phyloP scores from a whole-genome alignment of 2,329 filamentous ascomycete species.

The Venturia effusa region DNA sequence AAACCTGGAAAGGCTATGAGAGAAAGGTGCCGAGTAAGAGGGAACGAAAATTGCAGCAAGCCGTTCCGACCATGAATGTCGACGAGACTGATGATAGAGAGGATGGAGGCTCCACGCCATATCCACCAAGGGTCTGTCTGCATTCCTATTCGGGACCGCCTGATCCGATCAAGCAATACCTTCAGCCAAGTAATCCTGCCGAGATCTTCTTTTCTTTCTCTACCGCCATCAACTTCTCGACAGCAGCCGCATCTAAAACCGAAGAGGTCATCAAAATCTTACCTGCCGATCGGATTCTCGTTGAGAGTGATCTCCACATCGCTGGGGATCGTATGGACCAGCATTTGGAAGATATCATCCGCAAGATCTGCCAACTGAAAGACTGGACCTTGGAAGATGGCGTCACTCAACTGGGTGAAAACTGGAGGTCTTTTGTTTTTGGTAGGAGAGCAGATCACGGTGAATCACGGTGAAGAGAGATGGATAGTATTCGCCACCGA shows the following conservation, averaged over 20 bases:
- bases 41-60: slow-evolving; percentile 32
- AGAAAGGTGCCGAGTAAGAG: slow-evolving; percentile 48
- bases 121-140: slow-evolving; percentile 79
- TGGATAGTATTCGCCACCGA: not conserved
- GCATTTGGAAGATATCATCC: slow-evolving; percentile 61
- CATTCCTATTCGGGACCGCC: slow-evolving; percentile 82
- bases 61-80: not conserved
- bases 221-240: slow-evolving; percentile 64
- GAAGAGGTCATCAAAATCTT: slow-evolving; percentile 59
- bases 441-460: slow-evolving; percentile 32
- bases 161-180: slow-evolving; percentile 67
- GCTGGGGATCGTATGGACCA: slow-evolving; percentile 75
- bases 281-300: slow-evolving; percentile 66
- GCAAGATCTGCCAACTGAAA: slow-evolving; percentile 67
- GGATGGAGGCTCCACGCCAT: slow-evolving; percentile 37
- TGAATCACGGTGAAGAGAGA: not conserved
- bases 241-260: slow-evolving; percentile 38
- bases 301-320: slow-evolving; percentile 82
- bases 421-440: slow-evolving; percentile 70
- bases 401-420: slow-evolving; percentile 53
- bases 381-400: slow-evolving; percentile 68
- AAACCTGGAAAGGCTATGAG: slow-evolving; percentile 62
- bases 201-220: slow-evolving; percentile 86
- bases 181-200: slow-evolving; percentile 60
- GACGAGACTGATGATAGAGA: not conserved